phyloP scores from a whole-genome alignment of 345 rosid genomes.

The Ailanthus altissimus region DNA sequence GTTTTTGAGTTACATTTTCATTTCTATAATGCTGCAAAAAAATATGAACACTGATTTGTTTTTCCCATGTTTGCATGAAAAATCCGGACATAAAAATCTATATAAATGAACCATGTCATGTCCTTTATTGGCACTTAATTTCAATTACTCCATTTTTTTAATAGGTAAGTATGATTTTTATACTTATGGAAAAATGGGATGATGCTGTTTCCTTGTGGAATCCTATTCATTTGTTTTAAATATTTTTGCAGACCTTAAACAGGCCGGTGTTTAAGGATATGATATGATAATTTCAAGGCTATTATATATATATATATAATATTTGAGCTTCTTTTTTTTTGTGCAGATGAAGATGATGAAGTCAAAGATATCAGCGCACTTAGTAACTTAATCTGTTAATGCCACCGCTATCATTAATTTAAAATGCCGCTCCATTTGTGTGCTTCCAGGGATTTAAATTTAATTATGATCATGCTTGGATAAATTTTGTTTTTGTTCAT shows the following conservation, averaged over 20 bases:
- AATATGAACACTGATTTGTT: neutral
- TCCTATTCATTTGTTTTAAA: neutral
- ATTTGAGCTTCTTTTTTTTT: neutral
- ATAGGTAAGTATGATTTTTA: neutral
- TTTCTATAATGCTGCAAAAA: neutral
- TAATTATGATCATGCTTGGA: no score
- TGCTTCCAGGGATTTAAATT: no score
- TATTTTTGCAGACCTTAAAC: neutral
- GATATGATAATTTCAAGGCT: neutral
- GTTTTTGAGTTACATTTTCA: neutral
- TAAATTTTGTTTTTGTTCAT: neutral
- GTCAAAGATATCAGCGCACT: constrained; percentile 14
- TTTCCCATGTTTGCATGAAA: neutral
- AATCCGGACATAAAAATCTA: neutral
- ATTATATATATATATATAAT: neutral
- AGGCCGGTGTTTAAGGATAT: neutral
- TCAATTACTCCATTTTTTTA: neutral
- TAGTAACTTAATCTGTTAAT: neutral
- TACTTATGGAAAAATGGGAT: neutral
- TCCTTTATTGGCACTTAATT: neutral
- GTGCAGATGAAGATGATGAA: neutral
- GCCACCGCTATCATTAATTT: neutral
- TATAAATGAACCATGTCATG: neutral
- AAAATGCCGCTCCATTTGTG: no score
- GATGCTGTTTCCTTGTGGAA: neutral